Evolutionary conservation across 2,329 filamentous ascomycete species (phyloP).

Genomic region (Ceratocystiopsis sp.): DNA sequence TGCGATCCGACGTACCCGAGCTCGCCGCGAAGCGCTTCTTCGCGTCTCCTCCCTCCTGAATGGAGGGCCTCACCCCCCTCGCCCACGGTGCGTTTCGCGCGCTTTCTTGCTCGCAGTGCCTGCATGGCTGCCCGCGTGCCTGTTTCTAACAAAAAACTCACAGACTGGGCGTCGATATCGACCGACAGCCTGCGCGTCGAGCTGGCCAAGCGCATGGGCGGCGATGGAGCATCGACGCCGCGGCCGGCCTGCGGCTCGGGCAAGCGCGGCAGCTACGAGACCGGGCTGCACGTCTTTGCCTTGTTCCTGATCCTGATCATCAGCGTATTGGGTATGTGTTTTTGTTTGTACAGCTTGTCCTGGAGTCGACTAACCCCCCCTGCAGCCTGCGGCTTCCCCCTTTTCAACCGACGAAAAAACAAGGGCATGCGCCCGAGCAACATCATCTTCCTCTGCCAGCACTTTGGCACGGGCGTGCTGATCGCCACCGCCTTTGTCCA

Average conservation of each 20-base stretch:
- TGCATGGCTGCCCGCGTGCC: too few relatives aligned
- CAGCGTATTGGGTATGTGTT: slow-evolving; percentile 20
- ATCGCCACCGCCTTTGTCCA: slow-evolving; percentile 77
- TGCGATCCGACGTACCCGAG: too few relatives aligned
- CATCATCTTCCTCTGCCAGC: slow-evolving; percentile 50
- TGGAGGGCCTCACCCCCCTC: too few relatives aligned
- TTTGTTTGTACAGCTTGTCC: neutral
- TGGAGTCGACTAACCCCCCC: neutral
- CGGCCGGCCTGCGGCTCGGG: slow-evolving; percentile 36
- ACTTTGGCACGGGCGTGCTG: slow-evolving; percentile 71
- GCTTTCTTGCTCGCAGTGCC: too few relatives aligned
- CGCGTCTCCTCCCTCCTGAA: too few relatives aligned
- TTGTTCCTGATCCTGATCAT: slow-evolving; percentile 47
- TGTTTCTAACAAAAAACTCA: neutral
- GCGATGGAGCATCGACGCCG: slow-evolving; percentile 15
- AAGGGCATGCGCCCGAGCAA: slow-evolving; percentile 38
- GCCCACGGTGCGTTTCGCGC: neutral
- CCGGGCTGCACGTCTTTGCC: slow-evolving; percentile 48
- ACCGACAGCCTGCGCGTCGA: slow-evolving; percentile 35
- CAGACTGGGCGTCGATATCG: slow-evolving; percentile 29
- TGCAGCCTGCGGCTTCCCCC: slow-evolving; percentile 46
- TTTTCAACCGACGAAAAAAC: slow-evolving; percentile 42
- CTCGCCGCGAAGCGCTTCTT: too few relatives aligned
- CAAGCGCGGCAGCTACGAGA: slow-evolving; percentile 43
- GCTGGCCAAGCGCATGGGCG: slow-evolving; percentile 27